Evolutionary conservation across 768 basidiomycete species (phyloP), one percentile per base, ranked within the genome.

Genomic region (Tricholoma flavovirens): DNA sequence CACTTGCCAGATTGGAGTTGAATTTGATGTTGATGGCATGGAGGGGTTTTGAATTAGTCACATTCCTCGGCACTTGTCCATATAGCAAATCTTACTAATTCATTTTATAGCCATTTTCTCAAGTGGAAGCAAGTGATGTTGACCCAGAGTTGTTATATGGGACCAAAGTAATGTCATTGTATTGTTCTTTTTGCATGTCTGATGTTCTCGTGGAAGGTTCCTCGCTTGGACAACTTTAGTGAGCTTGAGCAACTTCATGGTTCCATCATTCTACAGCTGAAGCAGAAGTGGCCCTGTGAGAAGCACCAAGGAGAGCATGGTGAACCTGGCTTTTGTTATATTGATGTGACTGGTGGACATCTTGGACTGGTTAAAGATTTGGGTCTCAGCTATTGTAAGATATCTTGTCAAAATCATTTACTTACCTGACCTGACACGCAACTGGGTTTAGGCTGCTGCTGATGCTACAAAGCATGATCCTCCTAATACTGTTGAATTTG

Each of bases 261-360:
- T 1, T 11, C 19, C 17, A 43, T 58, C 6, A 54, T 62, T 29
- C 33, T 58, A 2, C 46, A 62, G 51, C 49, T 62, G 51, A 62
- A 62, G 54, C 32, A 49, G 36, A 50, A 60, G 17, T 62, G 59
- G 56, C 53, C 56, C 29, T 62, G 61, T 29, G 30, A 60, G 29
- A 50, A 46, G 14, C 61, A 62, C 45, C 55, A 54, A 24, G 59
- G 59, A 17, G 59, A 62, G 30, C 56, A 62, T 49, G 54, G 59
- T 9, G 59, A 60, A 17, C 33, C 46, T 5, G 61, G 59, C 15
- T 35, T 55, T 32, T 62, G 61, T 45, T 62, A 53, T 24, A 42
- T 60, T 29, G 35, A 32, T 10, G 32, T 50, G 6, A 43, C 45
- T 8, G 57, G 61, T 17, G 54, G 52, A 10, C 61, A 62, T 40